These are phyloP conservation scores for Saccharomycopsis schoenii DNA, from an alignment of 805 yeast species.

Conservation along the genomic window DNA sequence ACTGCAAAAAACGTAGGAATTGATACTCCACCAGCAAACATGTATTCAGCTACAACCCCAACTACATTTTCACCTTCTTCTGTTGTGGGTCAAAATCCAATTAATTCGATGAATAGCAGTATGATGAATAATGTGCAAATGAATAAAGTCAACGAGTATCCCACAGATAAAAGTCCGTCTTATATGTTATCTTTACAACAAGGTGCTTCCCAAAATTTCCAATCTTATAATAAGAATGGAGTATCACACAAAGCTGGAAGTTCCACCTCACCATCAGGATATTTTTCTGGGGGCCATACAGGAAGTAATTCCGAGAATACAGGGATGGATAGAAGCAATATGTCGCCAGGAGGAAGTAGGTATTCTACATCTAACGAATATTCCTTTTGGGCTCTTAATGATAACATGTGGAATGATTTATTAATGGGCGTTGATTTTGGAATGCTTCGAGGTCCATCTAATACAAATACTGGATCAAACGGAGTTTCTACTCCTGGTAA, in stretches of 20 bases:
- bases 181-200: neutral
- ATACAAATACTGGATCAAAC: neutral
- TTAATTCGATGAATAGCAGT: too few species aligned
- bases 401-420: slow-evolving; percentile 61
- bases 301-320: neutral
- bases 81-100: neutral
- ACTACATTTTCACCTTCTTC: neutral
- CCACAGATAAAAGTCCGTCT: neutral
- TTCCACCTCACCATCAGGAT: neutral
- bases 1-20: neutral
- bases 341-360: neutral
- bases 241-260: neutral
- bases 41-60: neutral
- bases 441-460: neutral
- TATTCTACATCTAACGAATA: slow-evolving; percentile 24
- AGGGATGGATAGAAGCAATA: neutral
- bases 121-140: neutral
- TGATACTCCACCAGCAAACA: neutral
- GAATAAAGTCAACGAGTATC: neutral
- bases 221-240: neutral
- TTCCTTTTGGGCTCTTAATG: slow-evolving; percentile 48
- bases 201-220: neutral
- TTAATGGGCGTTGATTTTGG: slow-evolving; percentile 14
- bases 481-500: neutral
- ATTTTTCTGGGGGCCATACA: neutral